Evolutionary conservation across 2,329 filamentous ascomycete genomes (phyloP), one percentile per base, ranked within the genome.

Genomic region (Albifimbria verrucaria): DNA sequence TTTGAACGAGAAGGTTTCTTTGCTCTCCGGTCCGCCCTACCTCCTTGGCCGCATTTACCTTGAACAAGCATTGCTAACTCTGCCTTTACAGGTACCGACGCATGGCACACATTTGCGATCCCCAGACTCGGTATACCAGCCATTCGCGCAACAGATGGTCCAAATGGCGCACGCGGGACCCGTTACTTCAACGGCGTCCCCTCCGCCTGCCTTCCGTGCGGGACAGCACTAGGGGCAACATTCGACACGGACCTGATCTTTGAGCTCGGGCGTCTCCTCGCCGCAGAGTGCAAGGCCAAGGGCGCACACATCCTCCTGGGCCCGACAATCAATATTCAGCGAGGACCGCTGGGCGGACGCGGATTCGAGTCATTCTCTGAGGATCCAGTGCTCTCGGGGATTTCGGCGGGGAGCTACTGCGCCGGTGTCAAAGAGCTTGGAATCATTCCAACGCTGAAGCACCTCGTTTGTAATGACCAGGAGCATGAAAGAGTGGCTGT

Each of bases 331-430:
- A 73, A 66, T 58, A 70, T 72, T 48, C 69, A 72, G 39, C 62
- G 70, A 28, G 69, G 67, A 25, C 72, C 72, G 0, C 62, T 73
- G 1, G 70, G 71, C 12, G 72, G 72, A 42, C 64, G 72, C 42
- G 71, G 71, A 20, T 74, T 74, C 47, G 70, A 74, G 55, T 68
- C 67, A 28, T 68, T 70, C 50, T 68, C 65, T n/a, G 66, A 75
- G 55, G 72, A 74, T 57, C 71, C 72, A 17, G 65, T 71, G 17
- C 61, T 74, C 2, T 65, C 71, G 7, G 70, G 71, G 15, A 65
- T 69, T 12, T 62, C 71, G 21, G 70, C 71, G 1, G 39, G 32
- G 0, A 46, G 48, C 3, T 62, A 53, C 20, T 54, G 74, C 39
- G 69, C 65, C 20, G 66, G 65, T 12, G 66, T 72, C 12, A 70